These are phyloP conservation scores for Cryptococcus sp. DNA, from an alignment of 1,284 basidiomycete species.

Conservation along the genomic window DNA sequence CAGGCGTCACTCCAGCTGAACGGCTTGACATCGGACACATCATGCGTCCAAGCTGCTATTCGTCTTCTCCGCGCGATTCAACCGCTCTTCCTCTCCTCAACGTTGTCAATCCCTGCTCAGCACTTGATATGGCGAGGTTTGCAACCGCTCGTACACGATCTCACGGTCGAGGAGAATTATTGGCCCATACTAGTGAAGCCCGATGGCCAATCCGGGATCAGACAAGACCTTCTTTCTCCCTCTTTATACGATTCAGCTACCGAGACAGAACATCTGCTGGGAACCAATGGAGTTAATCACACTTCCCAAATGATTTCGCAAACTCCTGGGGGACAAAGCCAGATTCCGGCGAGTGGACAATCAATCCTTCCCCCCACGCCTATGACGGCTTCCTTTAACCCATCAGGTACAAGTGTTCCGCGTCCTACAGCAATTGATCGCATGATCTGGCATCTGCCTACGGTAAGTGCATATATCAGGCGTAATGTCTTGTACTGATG, in stretches of 20 bases:
- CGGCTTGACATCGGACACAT: conserved; percentile 56
- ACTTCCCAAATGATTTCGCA: neutral
- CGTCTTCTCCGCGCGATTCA: conserved; percentile 20
- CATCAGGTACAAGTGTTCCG: neutral
- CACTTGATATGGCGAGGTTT: conserved; percentile 64
- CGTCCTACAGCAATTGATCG: neutral
- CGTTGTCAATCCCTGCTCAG: conserved; percentile 23
- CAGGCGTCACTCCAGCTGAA: conserved; percentile 67
- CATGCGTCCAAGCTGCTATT: conserved; percentile 17
- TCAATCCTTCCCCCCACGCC: conserved; percentile 8
- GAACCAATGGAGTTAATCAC: no score
- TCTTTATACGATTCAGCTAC: conserved; percentile 3
- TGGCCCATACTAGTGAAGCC: conserved; percentile 66
- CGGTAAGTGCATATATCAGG: conserved; percentile 12
- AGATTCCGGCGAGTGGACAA: conserved; percentile 4
- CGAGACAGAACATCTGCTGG: neutral
- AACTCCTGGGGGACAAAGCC: conserved; percentile 3
- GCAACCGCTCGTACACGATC: conserved; percentile 60
- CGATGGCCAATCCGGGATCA: conserved; percentile 67
- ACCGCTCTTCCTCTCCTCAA: conserved; percentile 18
- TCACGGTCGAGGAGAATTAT: conserved; percentile 33
- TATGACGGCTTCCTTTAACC: neutral
- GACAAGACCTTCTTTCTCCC: conserved; percentile 36
- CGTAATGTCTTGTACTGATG: neutral
- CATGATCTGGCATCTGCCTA: conserved; percentile 17